Conservation (phyloP, 2,329 filamentous ascomycete genomes). For the Diaporthe citri region DNA sequence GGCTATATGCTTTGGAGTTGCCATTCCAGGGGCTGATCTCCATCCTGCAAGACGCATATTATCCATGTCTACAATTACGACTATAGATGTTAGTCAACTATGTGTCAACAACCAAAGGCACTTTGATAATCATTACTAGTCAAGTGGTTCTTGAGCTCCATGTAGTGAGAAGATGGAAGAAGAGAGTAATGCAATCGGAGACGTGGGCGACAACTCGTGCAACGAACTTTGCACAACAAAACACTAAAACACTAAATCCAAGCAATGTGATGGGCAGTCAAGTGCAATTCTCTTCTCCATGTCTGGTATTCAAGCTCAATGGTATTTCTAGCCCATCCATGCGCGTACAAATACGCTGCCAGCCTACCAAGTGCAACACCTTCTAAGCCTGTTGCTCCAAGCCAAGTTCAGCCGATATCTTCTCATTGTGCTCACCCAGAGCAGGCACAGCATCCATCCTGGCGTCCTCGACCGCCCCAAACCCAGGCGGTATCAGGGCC, state of each 20-base stretch:
- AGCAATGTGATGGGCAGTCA: no score
- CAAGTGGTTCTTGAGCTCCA: background rate
- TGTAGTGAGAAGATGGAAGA: background rate
- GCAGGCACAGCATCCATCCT: conserved; percentile 60
- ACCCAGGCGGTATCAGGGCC: conserved; percentile 63
- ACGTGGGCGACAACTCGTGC: background rate
- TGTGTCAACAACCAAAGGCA: fast-evolving
- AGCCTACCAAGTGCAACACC: background rate
- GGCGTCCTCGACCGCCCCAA: conserved; percentile 44
- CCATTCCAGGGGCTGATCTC: background rate
- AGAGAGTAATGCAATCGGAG: background rate
- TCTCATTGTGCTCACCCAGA: conserved; percentile 63
- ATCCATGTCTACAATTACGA: background rate
- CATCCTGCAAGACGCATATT: background rate
- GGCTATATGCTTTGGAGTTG: conserved; percentile 12
- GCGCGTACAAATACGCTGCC: background rate
- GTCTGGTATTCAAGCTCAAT: no score
- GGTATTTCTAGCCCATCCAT: background rate
- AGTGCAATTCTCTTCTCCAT: no score
- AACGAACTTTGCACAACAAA: background rate
- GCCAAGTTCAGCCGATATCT: conserved; percentile 60
- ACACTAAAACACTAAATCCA: background rate
- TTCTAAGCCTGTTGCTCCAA: conserved; percentile 41
- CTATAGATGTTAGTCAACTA: background rate
- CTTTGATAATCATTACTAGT: no score